These are phyloP conservation scores for Verticillium alfalfae DNA, from an alignment of 2,329 filamentous ascomycete genomes.

Conservation along the genomic window DNA sequence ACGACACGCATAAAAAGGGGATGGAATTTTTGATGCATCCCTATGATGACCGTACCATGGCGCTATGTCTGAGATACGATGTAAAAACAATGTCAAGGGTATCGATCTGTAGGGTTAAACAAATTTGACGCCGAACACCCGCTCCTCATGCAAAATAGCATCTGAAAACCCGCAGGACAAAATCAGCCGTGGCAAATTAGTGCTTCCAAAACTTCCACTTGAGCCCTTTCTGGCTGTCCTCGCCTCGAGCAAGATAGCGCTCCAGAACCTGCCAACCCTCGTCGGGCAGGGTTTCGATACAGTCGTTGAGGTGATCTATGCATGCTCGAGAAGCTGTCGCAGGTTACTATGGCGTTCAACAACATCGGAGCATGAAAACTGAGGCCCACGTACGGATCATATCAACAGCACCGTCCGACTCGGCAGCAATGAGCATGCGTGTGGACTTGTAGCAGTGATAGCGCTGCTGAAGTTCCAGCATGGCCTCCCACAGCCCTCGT, in stretches of 20 bases:
- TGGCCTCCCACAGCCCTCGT: slow-evolving; percentile 11
- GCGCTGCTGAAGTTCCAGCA: slow-evolving; percentile 11
- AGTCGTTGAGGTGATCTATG: slow-evolving; percentile 16
- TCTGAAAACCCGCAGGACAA: not conserved
- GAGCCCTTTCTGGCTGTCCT: not conserved
- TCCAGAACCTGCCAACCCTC: slow-evolving; percentile 14
- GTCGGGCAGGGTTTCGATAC: slow-evolving; percentile 14
- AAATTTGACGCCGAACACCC: not conserved
- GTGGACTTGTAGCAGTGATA: slow-evolving; percentile 14
- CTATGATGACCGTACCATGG: too few species aligned
- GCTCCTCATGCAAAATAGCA: not conserved
- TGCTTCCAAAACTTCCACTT: not conserved
- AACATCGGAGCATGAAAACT: not conserved
- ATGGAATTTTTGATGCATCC: too few species aligned
- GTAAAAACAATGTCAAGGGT: too few species aligned
- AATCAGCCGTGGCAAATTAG: not conserved
- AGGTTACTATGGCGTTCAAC: not conserved
- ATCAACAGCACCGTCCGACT: slow-evolving; percentile 3
- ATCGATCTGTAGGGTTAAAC: too few species aligned
- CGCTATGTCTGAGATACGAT: too few species aligned
- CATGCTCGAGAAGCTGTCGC: slow-evolving; percentile 13
- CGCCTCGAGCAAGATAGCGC: slow-evolving; percentile 8
- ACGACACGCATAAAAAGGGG: too few species aligned
- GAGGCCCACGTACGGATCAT: slow-evolving; percentile 10
- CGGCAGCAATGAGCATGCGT: slow-evolving; percentile 12